These are phyloP conservation scores for Globisporangium nodosum DNA, from an alignment of 352 stramenopile genomes.

Conservation along the genomic window DNA sequence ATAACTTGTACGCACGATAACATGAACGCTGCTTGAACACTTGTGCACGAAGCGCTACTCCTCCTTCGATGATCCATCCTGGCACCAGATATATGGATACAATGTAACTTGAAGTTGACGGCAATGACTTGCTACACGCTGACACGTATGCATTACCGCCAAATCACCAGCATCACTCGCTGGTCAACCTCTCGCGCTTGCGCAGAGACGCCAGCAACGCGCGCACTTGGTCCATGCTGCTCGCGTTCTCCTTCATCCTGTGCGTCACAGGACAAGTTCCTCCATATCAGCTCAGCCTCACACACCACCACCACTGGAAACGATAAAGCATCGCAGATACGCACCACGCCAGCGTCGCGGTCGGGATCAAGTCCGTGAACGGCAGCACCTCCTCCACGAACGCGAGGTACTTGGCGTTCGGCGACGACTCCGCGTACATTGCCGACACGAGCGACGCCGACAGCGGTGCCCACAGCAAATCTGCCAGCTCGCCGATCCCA, in stretches of 20 bases:
- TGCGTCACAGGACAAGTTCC: neutral
- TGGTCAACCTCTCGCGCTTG: neutral
- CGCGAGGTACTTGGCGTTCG: constrained; percentile 84
- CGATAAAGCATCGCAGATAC: neutral
- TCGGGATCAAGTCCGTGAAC: constrained; percentile 95
- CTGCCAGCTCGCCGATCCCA: constrained; percentile 82
- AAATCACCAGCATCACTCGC: too few species aligned
- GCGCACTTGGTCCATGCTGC: neutral
- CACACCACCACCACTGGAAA: too few species aligned
- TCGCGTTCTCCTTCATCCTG: constrained; percentile 5
- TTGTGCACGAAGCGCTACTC: too few species aligned
- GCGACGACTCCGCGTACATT: constrained; percentile 87
- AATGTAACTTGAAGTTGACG: neutral
- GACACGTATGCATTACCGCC: too few species aligned
- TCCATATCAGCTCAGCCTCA: too few species aligned
- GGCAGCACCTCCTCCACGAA: constrained; percentile 85
- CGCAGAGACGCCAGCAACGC: constrained; percentile 2
- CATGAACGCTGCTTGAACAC: neutral
- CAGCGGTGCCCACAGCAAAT: constrained; percentile 91
- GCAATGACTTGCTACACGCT: neutral
- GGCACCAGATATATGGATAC: too few species aligned
- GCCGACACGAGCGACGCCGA: constrained; percentile 86
- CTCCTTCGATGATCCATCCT: too few species aligned
- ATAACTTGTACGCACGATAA: too few species aligned
- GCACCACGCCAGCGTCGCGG: constrained; percentile 90